phyloP scores from a whole-genome alignment of 179 eudicot genomes.

The Spergularia azorica region DNA sequence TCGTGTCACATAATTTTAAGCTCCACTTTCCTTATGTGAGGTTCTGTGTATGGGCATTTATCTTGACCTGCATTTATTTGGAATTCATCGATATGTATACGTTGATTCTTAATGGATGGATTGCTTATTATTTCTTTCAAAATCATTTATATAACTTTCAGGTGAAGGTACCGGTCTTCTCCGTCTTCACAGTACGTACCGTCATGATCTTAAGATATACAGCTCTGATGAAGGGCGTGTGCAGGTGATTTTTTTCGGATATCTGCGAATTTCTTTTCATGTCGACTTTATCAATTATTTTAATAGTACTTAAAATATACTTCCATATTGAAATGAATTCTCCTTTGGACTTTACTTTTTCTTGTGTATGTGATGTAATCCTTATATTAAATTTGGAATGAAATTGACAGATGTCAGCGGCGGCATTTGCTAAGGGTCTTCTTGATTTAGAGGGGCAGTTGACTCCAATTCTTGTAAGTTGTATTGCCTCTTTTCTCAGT shows the following conservation, averaged over 20 bases:
- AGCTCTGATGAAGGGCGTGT: conserved; percentile 99
- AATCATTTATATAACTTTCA: conserved; percentile 26
- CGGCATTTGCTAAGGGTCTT: conserved; percentile 98
- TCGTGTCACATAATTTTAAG: background rate
- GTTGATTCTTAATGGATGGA: background rate
- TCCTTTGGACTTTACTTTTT: too few species aligned
- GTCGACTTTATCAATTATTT: too few species aligned
- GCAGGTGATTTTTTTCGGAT: conserved; percentile 47
- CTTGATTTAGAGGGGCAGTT: conserved; percentile 96
- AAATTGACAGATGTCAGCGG: conserved; percentile 87
- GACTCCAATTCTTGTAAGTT: conserved; percentile 88
- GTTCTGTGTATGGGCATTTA: background rate
- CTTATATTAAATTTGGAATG: background rate
- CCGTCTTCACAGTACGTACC: conserved; percentile 97
- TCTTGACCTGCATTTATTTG: background rate
- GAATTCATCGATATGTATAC: background rate
- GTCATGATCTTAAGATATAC: conserved; percentile 97
- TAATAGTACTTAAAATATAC: too few species aligned
- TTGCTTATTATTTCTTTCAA: too few species aligned
- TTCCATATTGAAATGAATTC: background rate
- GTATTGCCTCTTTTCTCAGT: conserved; percentile 6
- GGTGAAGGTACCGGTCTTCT: conserved; percentile 99
- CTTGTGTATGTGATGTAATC: background rate
- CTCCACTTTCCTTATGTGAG: background rate
- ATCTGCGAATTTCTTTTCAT: too few species aligned